Percentiles rank a stretch among this genome's conserved stretches.
Evolutionary conservation across 176 grass and related monocot species (phyloP).

Genomic region (Cymbopogon citratus): DNA sequence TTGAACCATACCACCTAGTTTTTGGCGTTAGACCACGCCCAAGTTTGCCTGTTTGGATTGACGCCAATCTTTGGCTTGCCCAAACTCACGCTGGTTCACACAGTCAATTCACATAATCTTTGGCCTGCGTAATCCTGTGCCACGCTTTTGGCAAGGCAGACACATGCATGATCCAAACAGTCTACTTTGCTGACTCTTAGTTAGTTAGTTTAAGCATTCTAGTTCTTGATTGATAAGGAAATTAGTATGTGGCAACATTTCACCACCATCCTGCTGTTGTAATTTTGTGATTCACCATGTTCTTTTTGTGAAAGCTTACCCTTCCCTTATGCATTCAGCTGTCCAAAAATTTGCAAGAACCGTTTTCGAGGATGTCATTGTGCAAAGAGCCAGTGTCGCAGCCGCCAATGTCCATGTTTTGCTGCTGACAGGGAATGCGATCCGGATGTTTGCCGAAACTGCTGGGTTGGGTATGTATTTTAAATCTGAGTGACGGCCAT

Average conservation of each 20-base stretch:
- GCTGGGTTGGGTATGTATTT: constrained; percentile 88
- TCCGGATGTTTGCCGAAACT: constrained; percentile 98
- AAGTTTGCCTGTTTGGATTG: background rate
- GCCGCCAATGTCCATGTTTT: constrained; percentile 96
- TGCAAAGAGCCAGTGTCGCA: constrained; percentile 95
- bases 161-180: background rate
- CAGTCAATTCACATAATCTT: background rate
- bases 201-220: constrained; percentile 7
- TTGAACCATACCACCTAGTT: background rate
- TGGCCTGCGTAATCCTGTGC: background rate
- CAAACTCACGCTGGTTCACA: background rate
- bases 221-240: background rate
- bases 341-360: constrained; percentile 96
- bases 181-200: constrained; percentile 5
- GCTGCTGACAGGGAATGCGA: constrained; percentile 98
- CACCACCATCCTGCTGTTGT: background rate
- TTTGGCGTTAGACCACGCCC: background rate
- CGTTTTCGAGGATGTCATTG: constrained; percentile 96
- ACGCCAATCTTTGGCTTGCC: background rate
- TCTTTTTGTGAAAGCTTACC: constrained; percentile 15
- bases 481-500: too few species aligned
- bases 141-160: background rate
- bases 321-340: constrained; percentile 54
- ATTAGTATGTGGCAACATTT: background rate
- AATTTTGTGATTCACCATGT: background rate